Conservation (phyloP, 202 grass and related monocot species). For the Carex sylvatica region DNA sequence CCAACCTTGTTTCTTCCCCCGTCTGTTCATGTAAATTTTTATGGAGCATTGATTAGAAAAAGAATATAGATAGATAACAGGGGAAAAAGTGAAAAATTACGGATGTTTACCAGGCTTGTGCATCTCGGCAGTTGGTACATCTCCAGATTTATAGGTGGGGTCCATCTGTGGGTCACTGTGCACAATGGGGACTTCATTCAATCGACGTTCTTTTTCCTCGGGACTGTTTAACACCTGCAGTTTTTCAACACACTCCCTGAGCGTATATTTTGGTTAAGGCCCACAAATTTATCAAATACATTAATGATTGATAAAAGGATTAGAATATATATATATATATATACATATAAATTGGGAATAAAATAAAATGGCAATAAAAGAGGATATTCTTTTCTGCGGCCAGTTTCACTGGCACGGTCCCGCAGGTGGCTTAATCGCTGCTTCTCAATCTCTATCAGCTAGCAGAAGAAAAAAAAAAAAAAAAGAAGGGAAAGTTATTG, state of each 20-base stretch:
- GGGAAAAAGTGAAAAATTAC: neutral
- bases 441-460: conserved; percentile 93
- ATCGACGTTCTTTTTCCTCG: conserved; percentile 64
- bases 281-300: conserved; percentile 31
- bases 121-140: conserved; percentile 48
- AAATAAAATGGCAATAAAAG: conserved; percentile 13
- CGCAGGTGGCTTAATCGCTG: conserved; percentile 74
- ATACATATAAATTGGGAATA: conserved; percentile 3
- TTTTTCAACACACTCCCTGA: conserved; percentile 86
- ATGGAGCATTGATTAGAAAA: neutral
- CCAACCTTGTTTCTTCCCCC: conserved; percentile 28
- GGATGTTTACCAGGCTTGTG: conserved; percentile 12
- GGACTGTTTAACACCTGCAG: conserved; percentile 71
- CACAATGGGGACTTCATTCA: conserved; percentile 76
- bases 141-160: conserved; percentile 78
- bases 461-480: conserved; percentile 36
- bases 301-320: conserved; percentile 13
- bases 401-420: conserved; percentile 97
- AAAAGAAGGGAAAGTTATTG: too few relatives aligned
- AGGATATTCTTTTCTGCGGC: conserved; percentile 99
- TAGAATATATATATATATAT: neutral
- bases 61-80: neutral
- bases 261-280: conserved; percentile 75
- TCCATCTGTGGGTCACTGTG: conserved; percentile 83
- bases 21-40: conserved; percentile 12